phyloP scores from a whole-genome alignment of 2,329 filamentous ascomycete genomes.

The Aspergillus sp. region DNA sequence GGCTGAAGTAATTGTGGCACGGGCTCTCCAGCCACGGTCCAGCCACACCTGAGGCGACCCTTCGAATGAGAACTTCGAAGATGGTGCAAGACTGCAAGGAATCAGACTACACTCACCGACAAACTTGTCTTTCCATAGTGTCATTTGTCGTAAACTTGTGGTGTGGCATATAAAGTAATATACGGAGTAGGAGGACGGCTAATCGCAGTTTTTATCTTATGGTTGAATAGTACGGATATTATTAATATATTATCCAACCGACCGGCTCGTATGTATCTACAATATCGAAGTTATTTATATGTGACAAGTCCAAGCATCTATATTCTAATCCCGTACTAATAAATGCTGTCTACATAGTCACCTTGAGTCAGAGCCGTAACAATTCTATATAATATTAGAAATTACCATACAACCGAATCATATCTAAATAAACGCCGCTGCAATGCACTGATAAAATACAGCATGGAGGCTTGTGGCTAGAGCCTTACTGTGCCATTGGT shows the following conservation, averaged over 20 bases:
- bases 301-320: too few relatives aligned
- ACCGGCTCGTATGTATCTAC: too few relatives aligned
- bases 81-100: background rate
- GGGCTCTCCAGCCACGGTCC: conserved; percentile 1
- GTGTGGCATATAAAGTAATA: too few relatives aligned
- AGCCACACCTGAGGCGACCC: conserved; percentile 4
- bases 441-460: conserved; percentile 20
- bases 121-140: too few relatives aligned
- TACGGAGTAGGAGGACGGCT: too few relatives aligned
- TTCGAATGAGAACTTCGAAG: background rate
- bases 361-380: background rate
- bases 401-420: conserved; percentile 13
- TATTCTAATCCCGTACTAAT: too few relatives aligned
- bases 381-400: conserved; percentile 1
- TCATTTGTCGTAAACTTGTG: too few relatives aligned
- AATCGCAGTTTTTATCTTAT: too few relatives aligned
- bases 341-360: too few relatives aligned
- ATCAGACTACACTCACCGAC: background rate
- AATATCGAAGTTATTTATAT: too few relatives aligned
- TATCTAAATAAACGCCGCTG: conserved; percentile 23
- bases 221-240: too few relatives aligned
- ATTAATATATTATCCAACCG: too few relatives aligned
- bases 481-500: conserved; percentile 42
- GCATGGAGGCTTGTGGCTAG: conserved; percentile 18
- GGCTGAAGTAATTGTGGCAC: background rate